Base-by-base conservation (phyloP, 768 basidiomycete species). In the Termitomyces sp. region DNA sequence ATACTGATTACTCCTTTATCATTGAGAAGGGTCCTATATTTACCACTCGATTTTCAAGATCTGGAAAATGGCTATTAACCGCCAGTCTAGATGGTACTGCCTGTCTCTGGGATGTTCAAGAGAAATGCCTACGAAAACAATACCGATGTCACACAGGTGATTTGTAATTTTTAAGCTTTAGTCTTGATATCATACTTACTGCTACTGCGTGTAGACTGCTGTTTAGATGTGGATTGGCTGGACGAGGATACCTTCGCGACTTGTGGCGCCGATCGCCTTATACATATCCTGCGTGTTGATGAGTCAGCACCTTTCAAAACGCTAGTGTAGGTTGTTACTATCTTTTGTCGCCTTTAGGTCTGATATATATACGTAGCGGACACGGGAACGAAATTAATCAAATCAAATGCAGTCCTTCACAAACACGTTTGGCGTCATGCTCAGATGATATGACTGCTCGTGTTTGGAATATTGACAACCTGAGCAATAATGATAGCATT, bases 201-300 rank as follows among this genome's bases (percentile, higher is more conserved):
- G 47, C 37, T n/a, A 10, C 26, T 48, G 14, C 17, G 51, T 44
- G 58, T 62, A 87, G 88, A 84, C 65, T 88, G 87, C 62, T 90
- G 89, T 67, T 68, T 93, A 63, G 90, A 93, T 63, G 78, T 88
- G 11, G 89, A 88, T 54, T 93, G 90, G 90, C 60, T 92, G 17
- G 79, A 82, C 52, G 83, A 88, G 17, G 75, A 78, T 21, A 79
- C 77, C 2, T 92, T 91, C 60, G 87, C 81, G 26, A 88, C 81
- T 48, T 85, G 85, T 62, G 87, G 89, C 38, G 85, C 87, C 17
- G 89, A 92, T 66, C 73, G 74, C 38, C 65, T 75, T 21, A 79
- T 90, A 43, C 77, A 83, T 52, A 75, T 92, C 10, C 77, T 85
- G 71, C 76, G 77, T 48, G 67, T 88, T 41, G 77, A 78, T 45